Evolutionary conservation across 208 protist genomes (phyloP).

Genomic region (Trypanosoma platydactyli): DNA sequence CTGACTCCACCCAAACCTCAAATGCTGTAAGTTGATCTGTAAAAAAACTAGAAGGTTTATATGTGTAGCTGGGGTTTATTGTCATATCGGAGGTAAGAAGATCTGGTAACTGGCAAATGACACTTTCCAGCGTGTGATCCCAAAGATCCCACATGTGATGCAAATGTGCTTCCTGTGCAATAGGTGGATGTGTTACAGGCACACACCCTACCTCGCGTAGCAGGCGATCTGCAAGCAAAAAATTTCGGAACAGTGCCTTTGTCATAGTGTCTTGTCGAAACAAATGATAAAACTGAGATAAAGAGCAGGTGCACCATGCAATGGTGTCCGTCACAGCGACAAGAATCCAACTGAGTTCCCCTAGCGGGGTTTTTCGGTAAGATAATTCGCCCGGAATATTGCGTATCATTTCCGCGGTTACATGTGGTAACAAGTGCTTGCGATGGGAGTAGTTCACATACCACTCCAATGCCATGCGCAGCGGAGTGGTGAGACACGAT

Average conservation of each 20-base stretch:
- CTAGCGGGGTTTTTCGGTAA: conserved; percentile 91
- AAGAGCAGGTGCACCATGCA: conserved; percentile 95
- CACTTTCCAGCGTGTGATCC: conserved; percentile 93
- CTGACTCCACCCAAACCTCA: conserved; percentile 98
- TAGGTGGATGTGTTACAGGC: conserved; percentile 92
- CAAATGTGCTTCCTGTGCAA: conserved; percentile 92
- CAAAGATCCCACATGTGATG: conserved; percentile 96
- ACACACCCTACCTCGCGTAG: conserved; percentile 94
- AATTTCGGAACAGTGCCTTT: conserved; percentile 97
- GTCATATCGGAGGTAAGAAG: conserved; percentile 47
- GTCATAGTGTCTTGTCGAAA: conserved; percentile 96
- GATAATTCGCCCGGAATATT: conserved; percentile 61
- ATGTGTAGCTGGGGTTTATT: conserved; percentile 43
- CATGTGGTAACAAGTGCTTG: conserved; percentile 79
- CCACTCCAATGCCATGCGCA: conserved; percentile 96
- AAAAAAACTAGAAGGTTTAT: conserved; percentile 95
- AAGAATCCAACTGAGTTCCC: conserved; percentile 99
- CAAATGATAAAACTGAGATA: conserved; percentile 93
- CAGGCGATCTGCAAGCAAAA: conserved; percentile 97
- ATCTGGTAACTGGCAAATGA: conserved; percentile 90
- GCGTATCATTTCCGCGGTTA: conserved; percentile 87
- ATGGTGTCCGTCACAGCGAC: conserved; percentile 99
- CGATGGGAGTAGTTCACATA: conserved; percentile 85
- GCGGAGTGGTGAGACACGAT: conserved; percentile 98
- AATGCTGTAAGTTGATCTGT: conserved; percentile 98